Percentiles rank a stretch among this genome's conserved stretches.
Conservation (phyloP, 345 rosid genomes). For the Citrus unshiu region DNA sequence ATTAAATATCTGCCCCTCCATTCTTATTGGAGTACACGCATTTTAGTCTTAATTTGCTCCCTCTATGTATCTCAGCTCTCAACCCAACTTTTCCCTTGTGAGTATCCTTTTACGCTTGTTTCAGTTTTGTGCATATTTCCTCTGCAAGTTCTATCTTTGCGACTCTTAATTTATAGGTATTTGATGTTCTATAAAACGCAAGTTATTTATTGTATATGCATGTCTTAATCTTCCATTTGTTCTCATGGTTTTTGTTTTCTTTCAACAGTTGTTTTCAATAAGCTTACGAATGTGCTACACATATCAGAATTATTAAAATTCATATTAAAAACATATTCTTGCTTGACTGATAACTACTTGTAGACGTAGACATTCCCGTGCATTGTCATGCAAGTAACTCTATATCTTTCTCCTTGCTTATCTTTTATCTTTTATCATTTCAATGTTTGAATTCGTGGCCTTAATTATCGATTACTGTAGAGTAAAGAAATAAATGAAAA, state of each 20-base stretch:
- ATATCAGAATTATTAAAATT: not conserved
- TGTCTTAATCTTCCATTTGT: conserved; percentile 2
- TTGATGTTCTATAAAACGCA: too few relatives aligned
- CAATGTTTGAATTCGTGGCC: not conserved
- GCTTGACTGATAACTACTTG: conserved; percentile 15
- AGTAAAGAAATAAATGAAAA: not conserved
- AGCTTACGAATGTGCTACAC: not conserved
- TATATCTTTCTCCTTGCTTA: not conserved
- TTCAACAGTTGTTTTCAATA: not conserved
- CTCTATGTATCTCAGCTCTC: not conserved
- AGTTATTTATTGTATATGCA: too few relatives aligned
- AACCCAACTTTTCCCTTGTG: not conserved
- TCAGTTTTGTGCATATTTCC: not conserved
- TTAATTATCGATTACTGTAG: not conserved
- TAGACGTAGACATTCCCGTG: conserved; percentile 31
- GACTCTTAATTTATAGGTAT: too few relatives aligned
- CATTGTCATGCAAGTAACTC: conserved; percentile 25
- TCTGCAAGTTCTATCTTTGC: not conserved
- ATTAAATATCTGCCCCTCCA: conserved; percentile 21
- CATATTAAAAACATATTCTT: not conserved
- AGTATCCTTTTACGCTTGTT: not conserved
- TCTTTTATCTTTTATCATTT: not conserved
- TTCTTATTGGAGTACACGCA: conserved; percentile 10
- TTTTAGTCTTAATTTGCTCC: not conserved
- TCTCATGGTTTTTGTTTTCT: not conserved